Conservation (phyloP, 2,329 filamentous ascomycete genomes). For the Neodidymelliopsis sp. region DNA sequence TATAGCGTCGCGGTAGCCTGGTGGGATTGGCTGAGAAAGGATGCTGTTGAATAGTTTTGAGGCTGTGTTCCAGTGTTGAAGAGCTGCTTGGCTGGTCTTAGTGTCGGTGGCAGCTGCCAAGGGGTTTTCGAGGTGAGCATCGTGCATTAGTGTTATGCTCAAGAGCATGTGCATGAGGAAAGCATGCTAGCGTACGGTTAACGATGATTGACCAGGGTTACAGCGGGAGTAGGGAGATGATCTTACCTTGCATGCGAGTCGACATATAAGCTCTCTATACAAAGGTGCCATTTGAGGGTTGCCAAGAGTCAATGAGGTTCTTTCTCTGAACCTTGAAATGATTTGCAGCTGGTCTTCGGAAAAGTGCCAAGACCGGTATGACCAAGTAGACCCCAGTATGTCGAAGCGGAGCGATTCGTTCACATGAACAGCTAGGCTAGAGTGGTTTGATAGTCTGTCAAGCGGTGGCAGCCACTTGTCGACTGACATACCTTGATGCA, state of each 20-base stretch:
- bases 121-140: conserved; percentile 52
- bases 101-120: conserved; percentile 22
- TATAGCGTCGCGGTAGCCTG: conserved; percentile 55
- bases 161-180: conserved; percentile 65
- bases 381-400: background rate
- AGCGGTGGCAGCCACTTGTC: background rate
- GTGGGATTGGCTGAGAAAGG: conserved; percentile 48
- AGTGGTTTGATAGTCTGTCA: background rate
- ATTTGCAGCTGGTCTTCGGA: conserved; percentile 34
- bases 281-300: conserved; percentile 36
- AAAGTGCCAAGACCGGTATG: conserved; percentile 24
- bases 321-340: conserved; percentile 54
- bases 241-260: conserved; percentile 53
- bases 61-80: conserved; percentile 58
- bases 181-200: conserved; percentile 49
- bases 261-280: conserved; percentile 48
- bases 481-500: too few relatives aligned
- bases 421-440: background rate
- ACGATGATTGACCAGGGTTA: background rate
- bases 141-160: conserved; percentile 62
- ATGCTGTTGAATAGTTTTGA: conserved; percentile 58
- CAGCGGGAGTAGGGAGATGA: background rate
- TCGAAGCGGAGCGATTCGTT: conserved; percentile 3
- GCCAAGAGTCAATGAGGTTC: conserved; percentile 55
- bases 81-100: conserved; percentile 46